Evolutionary conservation across 805 yeast species (phyloP), one percentile per base, ranked within the genome.

Genomic region (Myxozyma geophila): DNA sequence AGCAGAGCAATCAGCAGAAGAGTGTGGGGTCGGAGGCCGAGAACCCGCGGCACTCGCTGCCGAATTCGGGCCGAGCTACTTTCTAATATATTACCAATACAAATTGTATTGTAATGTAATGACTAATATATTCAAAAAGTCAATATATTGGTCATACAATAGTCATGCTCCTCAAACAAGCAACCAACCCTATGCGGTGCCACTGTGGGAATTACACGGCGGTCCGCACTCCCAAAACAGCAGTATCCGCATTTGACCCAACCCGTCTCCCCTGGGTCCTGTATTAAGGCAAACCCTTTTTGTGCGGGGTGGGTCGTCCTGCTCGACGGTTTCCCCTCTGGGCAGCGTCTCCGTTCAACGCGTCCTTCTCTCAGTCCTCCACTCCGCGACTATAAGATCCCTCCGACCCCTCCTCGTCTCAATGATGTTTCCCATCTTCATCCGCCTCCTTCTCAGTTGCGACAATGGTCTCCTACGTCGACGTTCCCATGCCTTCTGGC

Each of bases 401-500:
- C 47, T 43, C 9, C 47, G 21, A 15, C 17, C 21, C 10, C 47
- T 43, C 9, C 47, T 13, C 21, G 21, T 48, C 23, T 19, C 39
- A 17, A 7, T 51, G 6, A 2, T 51, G 15, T 35, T 33, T 12
- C 17, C 5, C 40, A 33, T 33, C 23, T 12, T 13, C 40, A 33
- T 12, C 35, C 33, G 21, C n/a, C 40, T n/a, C 13, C 56, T 23
- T 5, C 3, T 23, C 15, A 10, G 19, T 23, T 15, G 10, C 54
- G 13, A 19, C 40, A 36, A 59, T 59, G 59, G 59, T 59, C 12
- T 54, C 59, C 59, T 59, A 59, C 59, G 54, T 54, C 53, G 63
- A 54, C 40, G 59, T 55, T 23, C 59, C 59, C 51, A 39, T 33
- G 58, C 59, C 63, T 40, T 13, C 51, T 23, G 49, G 49, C 15